Evolutionary conservation across 1,284 basidiomycete species (phyloP), one percentile per base, ranked within the genome.

Genomic region (Nidula niveotomentosa): DNA sequence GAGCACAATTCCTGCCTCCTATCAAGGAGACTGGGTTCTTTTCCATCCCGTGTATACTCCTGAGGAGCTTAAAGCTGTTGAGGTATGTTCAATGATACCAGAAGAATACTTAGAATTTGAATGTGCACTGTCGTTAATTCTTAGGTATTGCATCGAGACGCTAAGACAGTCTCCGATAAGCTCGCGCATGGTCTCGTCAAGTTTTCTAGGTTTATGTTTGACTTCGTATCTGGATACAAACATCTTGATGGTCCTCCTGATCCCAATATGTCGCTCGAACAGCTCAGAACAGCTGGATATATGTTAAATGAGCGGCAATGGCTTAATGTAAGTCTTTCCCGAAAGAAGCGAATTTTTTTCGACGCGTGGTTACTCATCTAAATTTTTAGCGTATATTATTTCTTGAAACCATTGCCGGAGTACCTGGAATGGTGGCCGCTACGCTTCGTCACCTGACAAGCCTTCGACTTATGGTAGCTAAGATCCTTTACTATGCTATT

Each of bases 401-500:
- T 73, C 79, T 97, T 45, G 95, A 97, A 74, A 89, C 84, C 52
- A 85, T 97, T 51, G 96, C 96, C 5, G 96, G 93, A 39, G 95
- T 95, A 6, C 93, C 94, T 9, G 95, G 95, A 1, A 96, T 96
- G 93, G 93, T 95, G 9, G 94, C 88, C 10, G 95, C 93, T 1
- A 91, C 91, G 33, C 76, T 94, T 45, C 83, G 94, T 36, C 94
- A 96, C 74, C 77, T 96, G 23, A 80, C 83, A 44, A 92, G 90
- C 68, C 76, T 96, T 36, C 84, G 94, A 48, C 74, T 94, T 33
- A 89, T 97, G 90, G 90, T 89, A 61, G 62, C 70, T 60, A 35
- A 37, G 2, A 23, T 23, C 30, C 44, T 15, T 44, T 53, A 8
- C 13, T 51, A 41, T 43, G n/a, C 36, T 34, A 39, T 12, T 13